phyloP scores from a whole-genome alignment of 2,329 filamentous ascomycete genomes.

The Paecilomyces formosus region DNA sequence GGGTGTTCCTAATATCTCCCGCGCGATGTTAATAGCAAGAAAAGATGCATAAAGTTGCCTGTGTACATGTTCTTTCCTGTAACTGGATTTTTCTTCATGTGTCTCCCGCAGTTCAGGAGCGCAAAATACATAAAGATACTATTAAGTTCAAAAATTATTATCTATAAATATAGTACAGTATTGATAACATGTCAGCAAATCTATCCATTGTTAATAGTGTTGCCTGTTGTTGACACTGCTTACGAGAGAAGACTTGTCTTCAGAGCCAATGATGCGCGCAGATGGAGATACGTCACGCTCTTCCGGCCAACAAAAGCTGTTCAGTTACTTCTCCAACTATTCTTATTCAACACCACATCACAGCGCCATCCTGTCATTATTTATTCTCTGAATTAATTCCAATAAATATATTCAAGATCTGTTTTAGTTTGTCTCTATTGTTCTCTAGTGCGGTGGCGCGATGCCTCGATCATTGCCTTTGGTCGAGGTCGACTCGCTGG shows the following conservation, averaged over 20 bases:
- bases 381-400: neutral
- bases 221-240: no score
- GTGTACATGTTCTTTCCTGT: neutral
- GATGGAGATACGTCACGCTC: neutral
- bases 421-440: neutral
- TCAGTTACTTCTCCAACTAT: neutral
- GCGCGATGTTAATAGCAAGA: neutral
- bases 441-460: neutral
- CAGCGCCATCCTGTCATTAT: neutral
- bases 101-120: neutral
- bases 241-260: neutral
- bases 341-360: neutral
- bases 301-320: neutral
- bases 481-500: conserved; percentile 39
- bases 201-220: neutral
- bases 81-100: neutral
- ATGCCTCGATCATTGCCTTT: conserved; percentile 11
- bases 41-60: neutral
- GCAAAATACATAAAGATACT: neutral
- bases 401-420: no score
- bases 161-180: neutral
- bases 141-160: neutral
- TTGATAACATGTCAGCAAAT: neutral
- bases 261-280: neutral
- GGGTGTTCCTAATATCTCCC: neutral